Evolutionary conservation across 306 rosid species (phyloP).

Genomic region (Dryas octopetala): DNA sequence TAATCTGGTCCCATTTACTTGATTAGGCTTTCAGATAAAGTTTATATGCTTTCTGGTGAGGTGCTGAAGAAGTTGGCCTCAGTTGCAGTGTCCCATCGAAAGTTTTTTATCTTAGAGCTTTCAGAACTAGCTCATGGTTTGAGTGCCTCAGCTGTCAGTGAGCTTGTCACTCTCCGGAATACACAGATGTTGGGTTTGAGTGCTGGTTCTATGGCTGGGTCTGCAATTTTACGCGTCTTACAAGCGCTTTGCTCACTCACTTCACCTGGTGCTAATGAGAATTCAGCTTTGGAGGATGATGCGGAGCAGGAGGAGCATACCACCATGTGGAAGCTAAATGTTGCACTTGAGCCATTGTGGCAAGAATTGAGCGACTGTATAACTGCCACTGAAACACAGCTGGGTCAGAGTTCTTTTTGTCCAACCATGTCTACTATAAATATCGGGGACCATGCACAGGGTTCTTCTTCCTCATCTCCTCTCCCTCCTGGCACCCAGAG

Average conservation of each 20-base stretch:
- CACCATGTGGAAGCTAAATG: slow-evolving; percentile 79
- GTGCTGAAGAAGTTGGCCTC: slow-evolving; percentile 87
- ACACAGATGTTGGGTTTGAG: slow-evolving; percentile 95
- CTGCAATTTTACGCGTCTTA: slow-evolving; percentile 89
- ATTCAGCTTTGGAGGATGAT: slow-evolving; percentile 44
- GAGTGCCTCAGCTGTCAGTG: slow-evolving; percentile 81
- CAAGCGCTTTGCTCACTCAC: slow-evolving; percentile 85
- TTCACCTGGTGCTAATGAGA: slow-evolving; percentile 44
- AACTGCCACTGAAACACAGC: slow-evolving; percentile 82
- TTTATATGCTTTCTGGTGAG: slow-evolving; percentile 79
- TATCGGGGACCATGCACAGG: slow-evolving; percentile 71
- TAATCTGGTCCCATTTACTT: slow-evolving; percentile 36
- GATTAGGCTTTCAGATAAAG: slow-evolving; percentile 93
- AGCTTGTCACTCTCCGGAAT: slow-evolving; percentile 84
- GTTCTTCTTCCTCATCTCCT: slow-evolving; percentile 83
- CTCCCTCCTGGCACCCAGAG: slow-evolving; percentile 98
- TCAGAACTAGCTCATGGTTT: slow-evolving; percentile 74
- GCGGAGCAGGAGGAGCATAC: slow-evolving; percentile 74
- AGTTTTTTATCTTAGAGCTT: slow-evolving; percentile 70
- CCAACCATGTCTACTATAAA: slow-evolving; percentile 55
- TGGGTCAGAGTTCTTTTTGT: slow-evolving; percentile 67
- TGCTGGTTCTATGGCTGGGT: slow-evolving; percentile 98
- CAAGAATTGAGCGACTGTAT: slow-evolving; percentile 92
- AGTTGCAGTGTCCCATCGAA: slow-evolving; percentile 72
- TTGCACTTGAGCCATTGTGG: slow-evolving; percentile 93